Evolutionary conservation across 2,329 filamentous ascomycete genomes (phyloP).

Genomic region (Chrysosporium queenslandicum): DNA sequence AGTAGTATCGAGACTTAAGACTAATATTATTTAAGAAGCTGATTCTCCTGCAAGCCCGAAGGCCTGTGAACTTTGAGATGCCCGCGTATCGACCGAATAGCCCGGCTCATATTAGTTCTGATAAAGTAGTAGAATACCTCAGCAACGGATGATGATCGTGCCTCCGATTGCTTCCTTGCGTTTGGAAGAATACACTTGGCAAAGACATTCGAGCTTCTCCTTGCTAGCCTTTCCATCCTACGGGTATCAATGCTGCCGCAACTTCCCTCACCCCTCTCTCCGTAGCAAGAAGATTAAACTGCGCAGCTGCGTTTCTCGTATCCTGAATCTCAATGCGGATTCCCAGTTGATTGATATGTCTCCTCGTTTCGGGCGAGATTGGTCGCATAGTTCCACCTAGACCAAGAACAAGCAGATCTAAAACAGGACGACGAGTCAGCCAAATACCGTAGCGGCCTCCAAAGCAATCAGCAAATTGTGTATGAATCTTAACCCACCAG

Average conservation of each 20-base stretch:
- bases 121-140: no score
- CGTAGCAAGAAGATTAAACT: slow-evolving; percentile 92
- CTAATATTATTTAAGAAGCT: no score
- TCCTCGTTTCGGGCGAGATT: slow-evolving; percentile 63
- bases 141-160: no score
- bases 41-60: no score
- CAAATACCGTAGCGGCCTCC: background rate
- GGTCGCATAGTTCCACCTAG: slow-evolving; percentile 67
- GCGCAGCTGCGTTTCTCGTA: slow-evolving; percentile 83
- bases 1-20: no score
- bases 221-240: slow-evolving; percentile 7
- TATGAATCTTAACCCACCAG: slow-evolving; percentile 50
- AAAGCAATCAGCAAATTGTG: background rate
- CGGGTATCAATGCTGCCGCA: slow-evolving; percentile 75
- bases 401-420: slow-evolving; percentile 83
- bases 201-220: background rate
- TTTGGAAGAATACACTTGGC: no score
- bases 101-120: no score
- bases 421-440: background rate
- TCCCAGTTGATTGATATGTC: slow-evolving; percentile 63
- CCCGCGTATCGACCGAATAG: no score
- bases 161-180: no score
- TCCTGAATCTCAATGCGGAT: slow-evolving; percentile 82
- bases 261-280: slow-evolving; percentile 78
- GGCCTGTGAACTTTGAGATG: no score